These are phyloP conservation scores for Triticum timopheevii DNA, from an alignment of 176 grass and related monocot species.

Conservation along the genomic window DNA sequence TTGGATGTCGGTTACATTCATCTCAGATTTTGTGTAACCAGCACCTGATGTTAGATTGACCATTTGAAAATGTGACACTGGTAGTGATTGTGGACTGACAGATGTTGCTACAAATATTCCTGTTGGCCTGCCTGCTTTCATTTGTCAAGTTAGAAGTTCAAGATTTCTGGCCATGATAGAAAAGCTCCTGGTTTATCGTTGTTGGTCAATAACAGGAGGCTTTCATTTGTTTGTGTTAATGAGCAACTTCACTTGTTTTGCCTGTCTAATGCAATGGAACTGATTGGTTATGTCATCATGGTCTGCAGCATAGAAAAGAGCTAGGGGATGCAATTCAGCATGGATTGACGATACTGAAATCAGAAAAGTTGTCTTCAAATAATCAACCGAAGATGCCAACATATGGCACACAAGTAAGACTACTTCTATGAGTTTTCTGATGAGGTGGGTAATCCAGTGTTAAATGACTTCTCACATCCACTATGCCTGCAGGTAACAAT, in stretches of 20 bases:
- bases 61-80: slow-evolving; percentile 5
- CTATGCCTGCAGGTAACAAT: slow-evolving; percentile 64
- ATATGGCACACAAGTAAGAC: slow-evolving; percentile 91
- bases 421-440: slow-evolving; percentile 10
- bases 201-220: neutral
- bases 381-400: slow-evolving; percentile 93
- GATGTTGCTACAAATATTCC: slow-evolving; percentile 19
- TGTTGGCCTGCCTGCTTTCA: neutral
- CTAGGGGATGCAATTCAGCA: slow-evolving; percentile 85
- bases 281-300: slow-evolving; percentile 28
- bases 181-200: slow-evolving; percentile 25
- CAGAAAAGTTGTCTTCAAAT: slow-evolving; percentile 71
- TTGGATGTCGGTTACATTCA: neutral
- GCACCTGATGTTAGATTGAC: neutral
- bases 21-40: neutral
- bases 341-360: slow-evolving; percentile 86
- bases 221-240: slow-evolving; percentile 22
- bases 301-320: slow-evolving; percentile 82
- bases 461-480: slow-evolving; percentile 27
- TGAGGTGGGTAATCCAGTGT: neutral
- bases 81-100: neutral
- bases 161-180: neutral
- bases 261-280: neutral
- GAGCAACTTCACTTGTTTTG: neutral
- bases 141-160: slow-evolving; percentile 1